A percentile compares a stretch with the other conserved stretches of the same genome.
phyloP scores from a whole-genome alignment of 2,329 filamentous ascomycete species.

The Trichoderma aggressivum region DNA sequence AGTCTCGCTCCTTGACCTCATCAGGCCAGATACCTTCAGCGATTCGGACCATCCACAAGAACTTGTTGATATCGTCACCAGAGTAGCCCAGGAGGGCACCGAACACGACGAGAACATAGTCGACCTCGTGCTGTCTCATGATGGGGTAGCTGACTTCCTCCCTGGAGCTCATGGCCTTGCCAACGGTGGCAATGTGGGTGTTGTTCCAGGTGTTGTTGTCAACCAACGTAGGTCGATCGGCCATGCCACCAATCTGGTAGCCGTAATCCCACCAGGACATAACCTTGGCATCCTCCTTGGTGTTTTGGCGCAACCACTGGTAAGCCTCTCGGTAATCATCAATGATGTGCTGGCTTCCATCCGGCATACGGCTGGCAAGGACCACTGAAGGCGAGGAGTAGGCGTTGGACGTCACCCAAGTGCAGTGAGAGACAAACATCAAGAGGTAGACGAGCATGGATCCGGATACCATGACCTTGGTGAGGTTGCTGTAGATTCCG shows the following conservation, averaged over 20 bases:
- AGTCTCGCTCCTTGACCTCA: constrained; percentile 94
- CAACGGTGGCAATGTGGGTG: constrained; percentile 97
- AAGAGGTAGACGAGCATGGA: constrained; percentile 76
- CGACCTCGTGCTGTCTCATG: constrained; percentile 96
- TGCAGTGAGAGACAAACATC: constrained; percentile 95
- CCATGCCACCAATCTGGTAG: constrained; percentile 99
- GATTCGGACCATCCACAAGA: constrained; percentile 99
- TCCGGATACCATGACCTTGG: constrained; percentile 73
- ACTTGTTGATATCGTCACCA: constrained; percentile 99
- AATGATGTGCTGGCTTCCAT: constrained; percentile 97
- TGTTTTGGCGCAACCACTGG: constrained; percentile 99
- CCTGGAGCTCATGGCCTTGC: constrained; percentile 96
- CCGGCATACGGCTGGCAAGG: constrained; percentile 83
- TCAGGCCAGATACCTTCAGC: constrained; percentile 99
- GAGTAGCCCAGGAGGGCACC: constrained; percentile 95
- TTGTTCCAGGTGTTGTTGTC: constrained; percentile 99
- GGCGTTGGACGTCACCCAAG: constrained; percentile 98
- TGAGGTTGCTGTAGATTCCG: constrained; percentile 77
- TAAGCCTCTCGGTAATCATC: constrained; percentile 99
- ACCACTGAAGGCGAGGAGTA: constrained; percentile 98
- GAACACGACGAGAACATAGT: constrained; percentile 97
- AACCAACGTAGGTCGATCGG: constrained; percentile 90
- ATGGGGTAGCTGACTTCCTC: constrained; percentile 99
- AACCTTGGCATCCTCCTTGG: constrained; percentile 88
- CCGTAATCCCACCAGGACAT: constrained; percentile 99